Evolutionary conservation across 805 yeast genomes (phyloP), one percentile per base, ranked within the genome.

Genomic region (Ascoidea asiatica): DNA sequence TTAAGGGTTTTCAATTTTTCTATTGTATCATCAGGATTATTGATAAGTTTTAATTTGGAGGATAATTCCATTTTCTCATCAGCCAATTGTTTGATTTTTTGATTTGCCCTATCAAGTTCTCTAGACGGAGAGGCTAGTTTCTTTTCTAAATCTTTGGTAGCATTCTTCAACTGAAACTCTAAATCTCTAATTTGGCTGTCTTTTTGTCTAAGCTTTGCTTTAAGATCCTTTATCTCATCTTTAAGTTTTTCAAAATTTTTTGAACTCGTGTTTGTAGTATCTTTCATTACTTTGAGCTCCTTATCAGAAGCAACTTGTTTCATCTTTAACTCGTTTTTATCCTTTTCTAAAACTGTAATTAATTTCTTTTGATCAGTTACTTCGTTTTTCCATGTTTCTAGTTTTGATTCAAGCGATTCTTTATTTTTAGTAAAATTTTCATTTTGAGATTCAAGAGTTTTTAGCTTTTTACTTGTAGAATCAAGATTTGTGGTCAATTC

Each of bases 401-500:
- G 46, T 39, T 43, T 39, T 45, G 36, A 43, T 50, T 65, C 64
- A 7, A 69, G 53, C 2, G 50, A 52, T 2, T 51, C 50, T 41
- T 67, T 61, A 41, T 61, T 61, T 29, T 53, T 48, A 20, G 49
- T 50, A 11, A 60, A 50, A 5, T 50, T 50, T 15, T 53, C 44
- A 49, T 64, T 65, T 46, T 65, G 66, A 17, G 50, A 48, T 38
- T 65, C 63, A 11, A 70, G 55, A 13, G 56, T 50, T 1, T 54
- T 53, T 39, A 65, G 57, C 2, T 63, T 54, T 43, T 61, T 61
- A 6, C 59, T 60, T 4, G 64, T 64, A 22, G 53, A 50, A 42
- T 56, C 53, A 43, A 62, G 55, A 52, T 67, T 63, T 8, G 53
- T 49, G 40, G 95, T 88, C 52, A 92, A 74, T 62, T 89, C 94